Evolutionary conservation across 257 asterid genomes (phyloP), one percentile per base, ranked within the genome.

Genomic region (Solanum boliviense): DNA sequence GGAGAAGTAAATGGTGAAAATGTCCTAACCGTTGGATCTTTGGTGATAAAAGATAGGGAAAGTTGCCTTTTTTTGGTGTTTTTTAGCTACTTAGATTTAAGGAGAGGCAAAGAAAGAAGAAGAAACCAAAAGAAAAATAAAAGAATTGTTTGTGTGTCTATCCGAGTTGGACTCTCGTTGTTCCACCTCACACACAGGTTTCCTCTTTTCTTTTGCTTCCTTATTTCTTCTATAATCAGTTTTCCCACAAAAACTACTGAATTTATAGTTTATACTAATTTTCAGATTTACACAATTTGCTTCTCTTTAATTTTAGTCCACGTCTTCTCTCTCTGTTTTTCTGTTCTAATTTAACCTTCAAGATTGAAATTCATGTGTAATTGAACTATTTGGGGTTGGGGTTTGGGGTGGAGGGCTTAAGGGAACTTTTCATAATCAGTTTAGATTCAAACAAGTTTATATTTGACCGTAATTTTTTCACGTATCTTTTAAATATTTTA

Each of bases 161-260:
- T 52, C 91, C 88, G 81, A 89, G 90, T 89, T 89, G 91, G 91
- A 89, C 87, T 85, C 86, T 71, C 83, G 70, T 58, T 58, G 87
- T 72, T 89, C 91, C 89, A 89, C 91, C 91, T 89, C 91, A 89
- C 38, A 70, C 88, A 13, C 81, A 68, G 34, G 35, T 89, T 81
- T 16, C 87, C 78, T 23, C 15, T n/a, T 31, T 76, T 79, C 12
- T 20, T 38, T 86, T 74, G 78, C 87, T 70, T 90, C 58, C 46
- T 65, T 46, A 13, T 71, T 72, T 20, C 62, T 58, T 7, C n/a
- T 56, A 7, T 46, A 46, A 41, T 58, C 67, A 7, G 67, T 58
- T 58, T 52, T 20, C 67, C 67, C 67, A 58, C 67, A 20, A 20
- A 58, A 20, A 58, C 67, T 2, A 52, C 62, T 52, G 62, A 52